Conservation (phyloP, 768 basidiomycete species). For the Lyophyllum semitale region DNA sequence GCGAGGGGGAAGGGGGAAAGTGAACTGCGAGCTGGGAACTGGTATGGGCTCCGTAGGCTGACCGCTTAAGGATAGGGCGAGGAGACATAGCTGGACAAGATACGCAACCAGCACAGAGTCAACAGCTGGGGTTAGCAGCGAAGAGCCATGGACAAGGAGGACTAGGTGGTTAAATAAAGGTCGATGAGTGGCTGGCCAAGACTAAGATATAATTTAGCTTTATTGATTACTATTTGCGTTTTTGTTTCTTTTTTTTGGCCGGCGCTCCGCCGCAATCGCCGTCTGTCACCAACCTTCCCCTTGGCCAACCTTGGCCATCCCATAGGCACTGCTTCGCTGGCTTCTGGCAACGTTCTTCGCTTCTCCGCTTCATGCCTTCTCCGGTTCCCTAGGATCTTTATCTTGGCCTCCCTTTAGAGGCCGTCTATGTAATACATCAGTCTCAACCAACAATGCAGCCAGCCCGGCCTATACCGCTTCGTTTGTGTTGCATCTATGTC, state of each 20-base stretch:
- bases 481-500: not conserved
- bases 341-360: slow-evolving; percentile 1
- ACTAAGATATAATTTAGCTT: slow-evolving; percentile 4
- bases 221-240: slow-evolving; percentile 19
- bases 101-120: not conserved
- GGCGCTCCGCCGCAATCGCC: slow-evolving; percentile 5
- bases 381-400: slow-evolving; percentile 1
- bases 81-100: slow-evolving; percentile 34
- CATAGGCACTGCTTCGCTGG: not conserved
- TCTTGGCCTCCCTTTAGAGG: not conserved
- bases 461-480: not conserved
- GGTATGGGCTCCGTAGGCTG: slow-evolving; percentile 26
- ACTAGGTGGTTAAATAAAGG: slow-evolving; percentile 11
- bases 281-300: slow-evolving; percentile 1
- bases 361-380: slow-evolving; percentile 3
- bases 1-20: slow-evolving; percentile 55
- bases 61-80: slow-evolving; percentile 62
- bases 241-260: slow-evolving; percentile 9
- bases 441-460: not conserved
- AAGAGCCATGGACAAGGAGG: slow-evolving; percentile 8
- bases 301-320: not conserved
- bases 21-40: slow-evolving; percentile 39
- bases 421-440: not conserved
- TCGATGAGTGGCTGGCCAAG: not conserved
- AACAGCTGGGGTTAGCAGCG: slow-evolving; percentile 17